A percentile compares a stretch with the other conserved stretches of the same genome.
phyloP scores from a whole-genome alignment of 805 yeast species.

The Isabelozyma pseudorhagii region DNA sequence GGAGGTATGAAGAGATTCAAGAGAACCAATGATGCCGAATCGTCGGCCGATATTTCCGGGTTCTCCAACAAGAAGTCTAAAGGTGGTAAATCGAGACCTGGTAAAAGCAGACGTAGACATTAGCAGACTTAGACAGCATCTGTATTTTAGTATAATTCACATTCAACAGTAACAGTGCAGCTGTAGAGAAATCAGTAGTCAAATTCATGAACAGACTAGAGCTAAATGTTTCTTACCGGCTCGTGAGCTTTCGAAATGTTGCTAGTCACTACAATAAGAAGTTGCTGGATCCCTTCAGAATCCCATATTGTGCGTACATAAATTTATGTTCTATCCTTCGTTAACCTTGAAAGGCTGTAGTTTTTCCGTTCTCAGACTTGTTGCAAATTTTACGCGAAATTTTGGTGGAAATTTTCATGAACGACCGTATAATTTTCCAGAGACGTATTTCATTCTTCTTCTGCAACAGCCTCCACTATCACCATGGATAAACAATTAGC shows the following conservation, averaged over 20 bases:
- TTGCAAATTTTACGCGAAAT: not conserved
- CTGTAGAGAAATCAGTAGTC: too few relatives aligned
- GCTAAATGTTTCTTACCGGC: too few relatives aligned
- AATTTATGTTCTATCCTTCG: too few relatives aligned
- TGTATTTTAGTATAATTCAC: too few relatives aligned
- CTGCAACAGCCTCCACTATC: not conserved
- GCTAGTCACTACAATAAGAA: too few relatives aligned
- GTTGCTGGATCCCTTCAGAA: too few relatives aligned
- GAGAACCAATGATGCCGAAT: constrained; percentile 69
- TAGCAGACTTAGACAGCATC: not conserved
- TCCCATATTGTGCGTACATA: too few relatives aligned
- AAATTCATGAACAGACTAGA: too few relatives aligned
- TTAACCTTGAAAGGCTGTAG: too few relatives aligned
- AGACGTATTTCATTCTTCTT: not conserved
- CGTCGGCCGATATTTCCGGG: constrained; percentile 64
- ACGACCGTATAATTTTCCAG: not conserved
- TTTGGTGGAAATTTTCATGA: not conserved
- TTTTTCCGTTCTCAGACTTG: too few relatives aligned
- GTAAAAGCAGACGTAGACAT: constrained; percentile 35
- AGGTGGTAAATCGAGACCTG: constrained; percentile 42
- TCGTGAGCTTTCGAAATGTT: too few relatives aligned
- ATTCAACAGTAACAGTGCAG: too few relatives aligned
- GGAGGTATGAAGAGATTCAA: constrained; percentile 78
- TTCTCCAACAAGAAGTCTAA: constrained; percentile 52
- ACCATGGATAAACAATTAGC: constrained; percentile 26